phyloP scores from a whole-genome alignment of 108 stramenopile species.

The Nannochloropsis salina region DNA sequence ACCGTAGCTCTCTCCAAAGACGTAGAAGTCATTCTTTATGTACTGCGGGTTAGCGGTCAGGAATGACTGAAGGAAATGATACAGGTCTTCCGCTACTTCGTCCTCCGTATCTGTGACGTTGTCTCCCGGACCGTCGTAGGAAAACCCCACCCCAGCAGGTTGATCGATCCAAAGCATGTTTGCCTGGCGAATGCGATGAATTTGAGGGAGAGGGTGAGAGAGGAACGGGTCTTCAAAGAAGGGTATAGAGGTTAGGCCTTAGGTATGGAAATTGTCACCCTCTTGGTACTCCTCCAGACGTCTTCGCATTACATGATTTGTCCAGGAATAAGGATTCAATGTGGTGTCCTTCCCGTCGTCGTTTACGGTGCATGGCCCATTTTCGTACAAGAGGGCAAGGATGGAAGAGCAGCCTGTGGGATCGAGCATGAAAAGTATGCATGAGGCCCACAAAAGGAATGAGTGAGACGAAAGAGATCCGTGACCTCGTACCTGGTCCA shows the following conservation, averaged over 20 bases:
- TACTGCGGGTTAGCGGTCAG: slow-evolving; percentile 72
- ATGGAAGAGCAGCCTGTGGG: slow-evolving; percentile 62
- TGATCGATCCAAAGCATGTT: slow-evolving; percentile 95
- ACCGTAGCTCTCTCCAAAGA: slow-evolving; percentile 67
- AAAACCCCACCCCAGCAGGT: slow-evolving; percentile 93
- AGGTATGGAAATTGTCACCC: neutral
- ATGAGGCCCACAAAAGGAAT: neutral
- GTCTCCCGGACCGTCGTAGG: slow-evolving; percentile 74
- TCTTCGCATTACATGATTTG: slow-evolving; percentile 26
- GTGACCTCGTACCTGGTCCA: slow-evolving; percentile 56
- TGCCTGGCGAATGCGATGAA: slow-evolving; percentile 57
- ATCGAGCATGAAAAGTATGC: neutral
- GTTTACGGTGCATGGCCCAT: slow-evolving; percentile 90
- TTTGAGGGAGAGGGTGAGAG: neutral
- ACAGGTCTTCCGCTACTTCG: slow-evolving; percentile 78
- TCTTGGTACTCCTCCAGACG: neutral
- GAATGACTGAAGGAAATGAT: slow-evolving; percentile 85
- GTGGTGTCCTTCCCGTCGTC: slow-evolving; percentile 73
- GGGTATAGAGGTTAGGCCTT: neutral
- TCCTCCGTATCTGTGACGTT: slow-evolving; percentile 67
- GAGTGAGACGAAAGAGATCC: neutral
- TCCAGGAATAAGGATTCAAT: slow-evolving; percentile 84
- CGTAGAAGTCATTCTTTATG: slow-evolving; percentile 57
- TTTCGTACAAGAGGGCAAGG: slow-evolving; percentile 83
- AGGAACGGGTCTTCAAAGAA: neutral